Percentiles rank a stretch among this genome's conserved stretches.
phyloP scores from a whole-genome alignment of 805 yeast genomes.

The Myxozyma geophila region DNA sequence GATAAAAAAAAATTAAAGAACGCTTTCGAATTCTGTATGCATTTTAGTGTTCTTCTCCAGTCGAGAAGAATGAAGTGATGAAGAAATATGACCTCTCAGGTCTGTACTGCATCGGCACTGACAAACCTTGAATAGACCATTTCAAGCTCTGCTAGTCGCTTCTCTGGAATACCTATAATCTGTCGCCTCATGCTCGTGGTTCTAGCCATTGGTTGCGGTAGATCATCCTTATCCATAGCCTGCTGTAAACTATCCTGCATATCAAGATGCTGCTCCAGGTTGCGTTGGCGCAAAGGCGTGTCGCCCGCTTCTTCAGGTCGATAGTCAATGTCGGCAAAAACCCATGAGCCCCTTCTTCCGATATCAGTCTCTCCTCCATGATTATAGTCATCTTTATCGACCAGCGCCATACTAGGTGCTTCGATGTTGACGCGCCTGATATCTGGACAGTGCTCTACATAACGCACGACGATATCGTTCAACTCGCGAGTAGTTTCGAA shows the following conservation, averaged over 20 bases:
- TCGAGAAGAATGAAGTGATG: too few species aligned
- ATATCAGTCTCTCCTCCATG: conserved; percentile 33
- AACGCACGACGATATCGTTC: conserved; percentile 24
- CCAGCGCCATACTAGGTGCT: conserved; percentile 32
- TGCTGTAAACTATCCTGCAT: not conserved
- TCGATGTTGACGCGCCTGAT: conserved; percentile 21
- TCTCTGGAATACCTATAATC: conserved; percentile 12
- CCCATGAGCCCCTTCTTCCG: conserved; percentile 30
- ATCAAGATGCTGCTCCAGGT: conserved; percentile 1
- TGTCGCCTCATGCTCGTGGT: not conserved
- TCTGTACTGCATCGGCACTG: not conserved
- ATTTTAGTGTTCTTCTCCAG: too few species aligned
- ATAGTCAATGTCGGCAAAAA: conserved; percentile 28
- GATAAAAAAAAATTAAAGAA: too few species aligned
- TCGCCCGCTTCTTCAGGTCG: conserved; percentile 1
- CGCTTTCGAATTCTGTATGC: too few species aligned
- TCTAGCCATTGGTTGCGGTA: conserved; percentile 4
- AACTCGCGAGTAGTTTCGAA: conserved; percentile 30
- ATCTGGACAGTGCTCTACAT: conserved; percentile 7
- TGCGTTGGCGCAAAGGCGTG: not conserved
- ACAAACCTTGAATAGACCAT: conserved; percentile 3
- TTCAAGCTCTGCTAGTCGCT: conserved; percentile 24
- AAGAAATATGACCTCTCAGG: not conserved
- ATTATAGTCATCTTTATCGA: conserved; percentile 26
- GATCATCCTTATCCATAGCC: not conserved